Evolutionary conservation across 2,329 filamentous ascomycete genomes (phyloP).

Genomic region (Coniochaeta pulveracea): DNA sequence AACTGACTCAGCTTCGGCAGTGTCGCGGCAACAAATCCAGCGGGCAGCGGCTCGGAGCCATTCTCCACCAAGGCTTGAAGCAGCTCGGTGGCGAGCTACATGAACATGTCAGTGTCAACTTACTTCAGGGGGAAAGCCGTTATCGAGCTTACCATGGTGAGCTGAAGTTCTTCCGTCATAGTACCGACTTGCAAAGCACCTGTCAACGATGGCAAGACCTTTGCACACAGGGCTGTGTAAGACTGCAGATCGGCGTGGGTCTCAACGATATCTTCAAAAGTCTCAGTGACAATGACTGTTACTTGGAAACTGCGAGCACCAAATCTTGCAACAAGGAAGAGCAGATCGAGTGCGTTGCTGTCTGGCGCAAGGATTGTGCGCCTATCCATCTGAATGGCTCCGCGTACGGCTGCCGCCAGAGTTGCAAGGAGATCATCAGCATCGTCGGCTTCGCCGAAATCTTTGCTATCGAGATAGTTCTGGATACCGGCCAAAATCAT

Average conservation of each 20-base stretch:
- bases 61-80: slow-evolving; percentile 72
- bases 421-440: slow-evolving; percentile 88
- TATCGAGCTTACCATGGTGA: slow-evolving; percentile 56
- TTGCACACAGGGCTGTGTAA: slow-evolving; percentile 70
- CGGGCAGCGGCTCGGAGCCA: slow-evolving; percentile 73
- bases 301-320: slow-evolving; percentile 87
- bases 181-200: slow-evolving; percentile 83
- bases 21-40: slow-evolving; percentile 72
- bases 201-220: slow-evolving; percentile 77
- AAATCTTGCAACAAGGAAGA: slow-evolving; percentile 83
- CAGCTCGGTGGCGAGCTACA: slow-evolving; percentile 63
- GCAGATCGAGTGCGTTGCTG: slow-evolving; percentile 64
- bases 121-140: no score
- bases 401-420: slow-evolving; percentile 73
- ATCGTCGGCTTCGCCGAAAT: slow-evolving; percentile 73
- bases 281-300: slow-evolving; percentile 75
- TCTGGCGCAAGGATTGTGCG: slow-evolving; percentile 61
- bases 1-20: slow-evolving; percentile 81
- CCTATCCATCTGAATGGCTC: slow-evolving; percentile 71
- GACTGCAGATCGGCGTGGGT: slow-evolving; percentile 55
- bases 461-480: slow-evolving; percentile 67
- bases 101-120: slow-evolving; percentile 5
- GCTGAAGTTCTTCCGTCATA: slow-evolving; percentile 71
- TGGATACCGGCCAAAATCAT: slow-evolving; percentile 51
- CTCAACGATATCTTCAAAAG: slow-evolving; percentile 78